A percentile compares a stretch with the other conserved stretches of the same genome.
These are phyloP conservation scores for Crepidotus variabilis DNA, from an alignment of 768 basidiomycete genomes.

Conservation along the genomic window DNA sequence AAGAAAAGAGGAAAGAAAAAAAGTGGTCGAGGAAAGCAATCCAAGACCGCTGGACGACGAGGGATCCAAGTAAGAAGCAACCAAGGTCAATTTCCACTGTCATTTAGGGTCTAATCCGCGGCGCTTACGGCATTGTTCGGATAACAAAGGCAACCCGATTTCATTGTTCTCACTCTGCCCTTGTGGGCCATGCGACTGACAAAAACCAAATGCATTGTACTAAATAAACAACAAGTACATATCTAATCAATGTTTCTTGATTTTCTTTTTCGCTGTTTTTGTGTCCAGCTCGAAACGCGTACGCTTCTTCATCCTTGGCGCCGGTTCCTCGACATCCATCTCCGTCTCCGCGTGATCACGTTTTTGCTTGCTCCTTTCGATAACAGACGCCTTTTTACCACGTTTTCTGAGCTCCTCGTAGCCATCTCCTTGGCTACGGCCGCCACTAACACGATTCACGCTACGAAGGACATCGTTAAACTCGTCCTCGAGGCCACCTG, in stretches of 20 bases:
- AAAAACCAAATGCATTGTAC: background rate
- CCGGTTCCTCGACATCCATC: constrained; percentile 19
- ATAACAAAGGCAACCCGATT: background rate
- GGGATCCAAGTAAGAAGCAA: background rate
- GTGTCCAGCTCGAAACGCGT: constrained; percentile 48
- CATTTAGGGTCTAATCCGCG: background rate
- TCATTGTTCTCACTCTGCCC: background rate
- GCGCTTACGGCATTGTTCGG: background rate
- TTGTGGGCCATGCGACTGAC: background rate
- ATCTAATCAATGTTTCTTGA: constrained; percentile 11
- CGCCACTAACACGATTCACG: constrained; percentile 43
- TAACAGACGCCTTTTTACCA: constrained; percentile 57
- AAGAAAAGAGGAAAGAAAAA: background rate
- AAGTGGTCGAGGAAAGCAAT: background rate
- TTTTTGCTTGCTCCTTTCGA: constrained; percentile 52
- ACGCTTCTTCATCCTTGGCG: constrained; percentile 33
- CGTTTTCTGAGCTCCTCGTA: constrained; percentile 77
- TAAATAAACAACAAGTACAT: background rate
- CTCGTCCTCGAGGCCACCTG: constrained; percentile 78
- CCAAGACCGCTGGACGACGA: background rate
- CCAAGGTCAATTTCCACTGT: background rate
- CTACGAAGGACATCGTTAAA: constrained; percentile 76
- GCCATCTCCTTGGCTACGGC: constrained; percentile 53
- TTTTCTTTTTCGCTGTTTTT: constrained; percentile 37
- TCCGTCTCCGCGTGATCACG: constrained; percentile 23